Evolutionary conservation across 2,329 filamentous ascomycete species (phyloP), one percentile per base, ranked within the genome.

Genomic region (Incumbomyces delicatus): DNA sequence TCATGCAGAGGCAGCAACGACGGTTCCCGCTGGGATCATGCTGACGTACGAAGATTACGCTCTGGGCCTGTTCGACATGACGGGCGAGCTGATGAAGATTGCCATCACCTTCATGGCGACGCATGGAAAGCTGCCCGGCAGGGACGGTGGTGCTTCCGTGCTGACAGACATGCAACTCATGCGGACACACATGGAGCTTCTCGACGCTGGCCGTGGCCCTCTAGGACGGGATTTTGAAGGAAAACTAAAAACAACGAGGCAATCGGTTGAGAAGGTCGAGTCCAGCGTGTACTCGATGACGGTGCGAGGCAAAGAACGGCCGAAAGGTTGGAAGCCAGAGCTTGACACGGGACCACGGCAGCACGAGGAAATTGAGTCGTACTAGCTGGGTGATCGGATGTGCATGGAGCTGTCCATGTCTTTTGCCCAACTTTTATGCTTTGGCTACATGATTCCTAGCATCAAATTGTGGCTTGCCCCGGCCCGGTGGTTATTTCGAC

Each of bases 31-130:
- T 0, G 73, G 72, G 1, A 74, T 95, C 2, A 58, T 72, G 1
- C 71, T 95, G 16, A 87, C 85, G 1, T 74, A 81, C 20, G 80
- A 90, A 46, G 92, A 98, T 65, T 96, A 95, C 62, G 68, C 95
- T 48, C 82, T 92, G 52, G 92, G 90, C 7, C 68, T 98, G 2
- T 95, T 95, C 60, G 92, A 98, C 64, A 77, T 96, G 56, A 89
- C 89, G 1, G 92, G 92, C 33, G 92, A 98, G 69, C 74, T 96
- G 71, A 98, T 98, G 92, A 78, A 89, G 27, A 96, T 95, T 66
- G 88, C 87, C 0, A 92, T 95, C 42, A 89, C 89, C 5, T 80
- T 81, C 20, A 85, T 94, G 63, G 88, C 88, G 1, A 84, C 88
- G 4, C 81, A 72, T 6, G 84, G 83, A 12, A 50, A 46, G 42